Evolutionary conservation across 2,329 filamentous ascomycete genomes (phyloP).

Genomic region (Cordyceps pruinosa): DNA sequence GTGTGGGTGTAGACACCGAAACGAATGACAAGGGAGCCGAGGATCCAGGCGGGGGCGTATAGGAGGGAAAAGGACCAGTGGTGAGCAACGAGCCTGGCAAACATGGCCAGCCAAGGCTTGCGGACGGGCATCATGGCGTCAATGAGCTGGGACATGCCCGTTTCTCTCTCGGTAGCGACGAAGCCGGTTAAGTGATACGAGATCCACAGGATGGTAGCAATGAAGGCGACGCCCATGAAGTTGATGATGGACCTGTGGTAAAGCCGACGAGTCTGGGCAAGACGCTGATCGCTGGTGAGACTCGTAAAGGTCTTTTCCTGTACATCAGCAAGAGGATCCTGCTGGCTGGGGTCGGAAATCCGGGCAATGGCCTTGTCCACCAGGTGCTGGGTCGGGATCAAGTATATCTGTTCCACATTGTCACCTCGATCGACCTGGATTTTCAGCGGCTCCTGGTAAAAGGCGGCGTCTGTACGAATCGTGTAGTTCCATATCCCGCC

Average conservation of each 20-base stretch:
- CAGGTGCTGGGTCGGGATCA: slow-evolving; percentile 71
- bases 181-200: slow-evolving; percentile 83
- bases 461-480: slow-evolving; percentile 64
- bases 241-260: slow-evolving; percentile 69
- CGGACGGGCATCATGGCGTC: slow-evolving; percentile 86
- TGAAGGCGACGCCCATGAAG: slow-evolving; percentile 71
- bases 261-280: slow-evolving; percentile 54
- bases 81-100: slow-evolving; percentile 68
- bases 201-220: slow-evolving; percentile 72
- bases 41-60: slow-evolving; percentile 76
- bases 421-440: slow-evolving; percentile 57
- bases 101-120: slow-evolving; percentile 68
- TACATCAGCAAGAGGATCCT: slow-evolving; percentile 28
- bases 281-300: slow-evolving; percentile 59
- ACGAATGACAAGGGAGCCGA: slow-evolving; percentile 60
- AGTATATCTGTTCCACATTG: slow-evolving; percentile 72
- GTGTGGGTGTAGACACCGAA: slow-evolving; percentile 59
- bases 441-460: slow-evolving; percentile 48
- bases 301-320: slow-evolving; percentile 73
- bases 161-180: slow-evolving; percentile 77
- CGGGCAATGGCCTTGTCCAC: slow-evolving; percentile 66
- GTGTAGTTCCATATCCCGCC: slow-evolving; percentile 79
- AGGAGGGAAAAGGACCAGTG: slow-evolving; percentile 74
- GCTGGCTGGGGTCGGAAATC: slow-evolving; percentile 37
- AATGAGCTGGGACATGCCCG: slow-evolving; percentile 79